These are phyloP conservation scores for Fusarium nurragi DNA, from an alignment of 2,329 filamentous ascomycete species.

Conservation along the genomic window DNA sequence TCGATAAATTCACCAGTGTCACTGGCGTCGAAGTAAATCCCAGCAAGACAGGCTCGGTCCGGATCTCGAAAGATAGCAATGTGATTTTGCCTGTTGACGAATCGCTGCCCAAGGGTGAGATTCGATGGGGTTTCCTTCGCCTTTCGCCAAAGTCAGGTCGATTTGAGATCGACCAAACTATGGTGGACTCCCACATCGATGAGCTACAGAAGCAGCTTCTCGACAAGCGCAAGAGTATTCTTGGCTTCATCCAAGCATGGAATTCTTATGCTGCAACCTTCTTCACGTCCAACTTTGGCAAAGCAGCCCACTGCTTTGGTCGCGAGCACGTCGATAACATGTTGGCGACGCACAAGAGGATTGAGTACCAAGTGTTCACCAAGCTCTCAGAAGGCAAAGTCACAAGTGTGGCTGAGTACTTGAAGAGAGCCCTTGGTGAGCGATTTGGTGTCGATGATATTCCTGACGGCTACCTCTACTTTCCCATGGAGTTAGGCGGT, in stretches of 20 bases:
- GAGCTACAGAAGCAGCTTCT: conserved; percentile 67
- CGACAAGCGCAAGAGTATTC: conserved; percentile 60
- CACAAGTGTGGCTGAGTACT: conserved; percentile 62
- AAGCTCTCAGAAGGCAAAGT: conserved; percentile 39
- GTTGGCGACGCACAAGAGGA: conserved; percentile 59
- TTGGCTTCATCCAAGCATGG: conserved; percentile 60
- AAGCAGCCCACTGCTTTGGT: conserved; percentile 62
- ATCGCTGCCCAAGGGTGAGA: conserved; percentile 57
- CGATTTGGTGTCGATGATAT: conserved; percentile 60
- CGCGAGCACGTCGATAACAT: conserved; percentile 62
- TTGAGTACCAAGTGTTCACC: conserved; percentile 59
- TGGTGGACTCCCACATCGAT: conserved; percentile 67
- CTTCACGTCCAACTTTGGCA: conserved; percentile 63
- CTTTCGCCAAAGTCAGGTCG: conserved; percentile 62
- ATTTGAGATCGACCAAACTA: conserved; percentile 67
- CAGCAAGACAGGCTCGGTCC: conserved; percentile 59
- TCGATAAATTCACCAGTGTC: conserved; percentile 62
- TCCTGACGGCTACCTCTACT: conserved; percentile 58
- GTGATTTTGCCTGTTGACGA: conserved; percentile 39
- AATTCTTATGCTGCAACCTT: conserved; percentile 63
- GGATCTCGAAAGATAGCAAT: conserved; percentile 47
- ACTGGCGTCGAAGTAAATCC: conserved; percentile 67
- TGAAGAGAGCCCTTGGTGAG: conserved; percentile 61
- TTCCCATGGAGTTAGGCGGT: conserved; percentile 57
- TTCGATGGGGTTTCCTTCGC: conserved; percentile 65